Evolutionary conservation across 2,329 filamentous ascomycete species (phyloP), one percentile per base, ranked within the genome.

Genomic region (Dactylellina haptotyla): DNA sequence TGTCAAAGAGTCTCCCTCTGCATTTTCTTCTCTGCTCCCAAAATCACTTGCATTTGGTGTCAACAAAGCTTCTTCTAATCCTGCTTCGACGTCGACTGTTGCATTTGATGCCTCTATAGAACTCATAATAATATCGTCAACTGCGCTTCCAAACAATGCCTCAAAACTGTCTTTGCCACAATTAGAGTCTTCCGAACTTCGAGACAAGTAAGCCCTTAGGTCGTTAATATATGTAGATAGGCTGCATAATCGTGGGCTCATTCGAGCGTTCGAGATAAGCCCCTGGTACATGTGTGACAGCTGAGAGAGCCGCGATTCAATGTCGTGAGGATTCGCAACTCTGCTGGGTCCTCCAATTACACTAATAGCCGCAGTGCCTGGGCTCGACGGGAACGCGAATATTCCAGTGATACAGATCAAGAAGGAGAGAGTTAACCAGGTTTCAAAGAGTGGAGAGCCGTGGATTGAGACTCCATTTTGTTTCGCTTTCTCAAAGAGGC

Each of bases 181-280:
- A 12, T 5, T 71, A 9, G 48, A 23, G 25, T 71, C 58, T 10
- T 71, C 58, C 14, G 50, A 48, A 14, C 10, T 56, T 10, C 51
- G 30, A 4, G 57, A 62, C 14, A 71, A 32, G 32, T 63, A 63
- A 16, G 41, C 58, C 26, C 66, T 25, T 12, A 71, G 28, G 39
- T 71, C 66, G 28, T 71, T 71, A 30, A 71, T 71, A 56, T 58
- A 71, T 4, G 66, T 71, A 10, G 66, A 62, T 43, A 71, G 51
- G 20, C 57, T 63, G 25, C 66, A 71, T 34, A 71, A 14, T 39
- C 58, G 56, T 1, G 66, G 58, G 25, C 58, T 71, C 66, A 71
- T 71, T 43, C 39, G 63, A 4, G 66, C 66, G 20, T 50, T 64
- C 8, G 51, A 48, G 14, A 64, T 71, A 4, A 71, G 45, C 5